Evolutionary conservation across 2,329 filamentous ascomycete genomes (phyloP), one percentile per base, ranked within the genome.

Genomic region (Atkinsonella texensis): DNA sequence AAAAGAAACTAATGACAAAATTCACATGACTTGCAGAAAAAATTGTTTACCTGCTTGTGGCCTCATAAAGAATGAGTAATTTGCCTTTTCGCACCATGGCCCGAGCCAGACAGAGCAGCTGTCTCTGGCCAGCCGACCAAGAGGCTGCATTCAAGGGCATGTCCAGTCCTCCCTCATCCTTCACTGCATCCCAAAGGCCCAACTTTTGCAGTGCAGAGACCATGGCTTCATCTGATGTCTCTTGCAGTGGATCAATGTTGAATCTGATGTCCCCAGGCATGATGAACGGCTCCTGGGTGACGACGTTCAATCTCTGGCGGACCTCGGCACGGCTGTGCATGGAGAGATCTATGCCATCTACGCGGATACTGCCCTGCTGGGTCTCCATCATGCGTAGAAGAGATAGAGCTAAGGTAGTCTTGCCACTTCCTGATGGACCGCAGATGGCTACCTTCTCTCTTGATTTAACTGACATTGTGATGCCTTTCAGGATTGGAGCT

Each of bases 221-320:
- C 3, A 59, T 53, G 39, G 3, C 61, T 8, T 67, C 66, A 46
- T 77, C 70, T 2, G 63, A 62, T 46, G 62, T 62, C 9, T 56
- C 54, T 1, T 58, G 54, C 2, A 61, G 58, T 0, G 75, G 75
- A 53, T 77, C 74, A 1, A 75, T 62, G 48, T 80, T 81, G 4
- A 65, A 60, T 0, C 74, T 69, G 3, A 80, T 61, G 0, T 64
- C 73, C 2, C 73, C 75, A 1, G 68, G 68, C 5, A 79, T 62
- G n/a, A 76, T 68, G 52, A 76, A 70, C 0, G 74, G 66, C 42
- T 79, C 75, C 61, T 80, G 76, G 0, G 77, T 70, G 1, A 79
- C 60, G 1, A 67, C 67, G 31, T 70, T 70, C 7, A 79, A 60
- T 1, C 59, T 52, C 0, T 54, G 46, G 1, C 64, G 58, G 1